Evolutionary conservation across 2,329 filamentous ascomycete species (phyloP).

Genomic region (Claviceps maximensis): DNA sequence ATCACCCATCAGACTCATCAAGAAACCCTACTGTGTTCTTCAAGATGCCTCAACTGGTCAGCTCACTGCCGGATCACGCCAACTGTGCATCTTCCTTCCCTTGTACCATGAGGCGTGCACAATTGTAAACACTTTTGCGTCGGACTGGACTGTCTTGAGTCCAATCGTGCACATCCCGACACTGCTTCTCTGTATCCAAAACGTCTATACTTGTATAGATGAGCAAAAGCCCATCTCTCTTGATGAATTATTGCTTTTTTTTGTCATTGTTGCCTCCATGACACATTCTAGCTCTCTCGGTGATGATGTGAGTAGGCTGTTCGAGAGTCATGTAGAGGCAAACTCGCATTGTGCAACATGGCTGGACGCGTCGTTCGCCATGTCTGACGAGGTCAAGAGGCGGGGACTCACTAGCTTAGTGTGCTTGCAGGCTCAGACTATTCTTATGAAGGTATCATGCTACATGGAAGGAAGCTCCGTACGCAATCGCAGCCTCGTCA

Average conservation of each 20-base stretch:
- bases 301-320: slow-evolving; percentile 2
- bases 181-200: background rate
- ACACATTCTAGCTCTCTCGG: background rate
- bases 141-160: slow-evolving; percentile 2
- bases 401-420: slow-evolving; percentile 1
- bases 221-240: background rate
- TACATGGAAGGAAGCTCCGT: slow-evolving; percentile 4
- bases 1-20: slow-evolving; percentile 5
- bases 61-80: background rate
- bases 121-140: background rate
- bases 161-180: background rate
- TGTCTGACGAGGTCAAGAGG: slow-evolving; percentile 2
- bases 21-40: slow-evolving; percentile 1
- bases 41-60: slow-evolving; percentile 1
- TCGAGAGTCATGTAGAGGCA: slow-evolving; percentile 1
- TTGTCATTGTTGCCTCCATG: slow-evolving; percentile 2
- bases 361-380: slow-evolving; percentile 1
- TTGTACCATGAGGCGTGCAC: slow-evolving; percentile 3
- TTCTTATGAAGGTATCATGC: slow-evolving; percentile 2
- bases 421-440: slow-evolving; percentile 3
- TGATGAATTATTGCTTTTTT: background rate
- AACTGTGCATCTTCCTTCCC: slow-evolving; percentile 2
- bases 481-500: slow-evolving; percentile 3
- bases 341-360: slow-evolving; percentile 2
- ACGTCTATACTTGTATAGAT: slow-evolving; percentile 2